phyloP scores from a whole-genome alignment of 331 rosid species.

The Ulmus americana region DNA sequence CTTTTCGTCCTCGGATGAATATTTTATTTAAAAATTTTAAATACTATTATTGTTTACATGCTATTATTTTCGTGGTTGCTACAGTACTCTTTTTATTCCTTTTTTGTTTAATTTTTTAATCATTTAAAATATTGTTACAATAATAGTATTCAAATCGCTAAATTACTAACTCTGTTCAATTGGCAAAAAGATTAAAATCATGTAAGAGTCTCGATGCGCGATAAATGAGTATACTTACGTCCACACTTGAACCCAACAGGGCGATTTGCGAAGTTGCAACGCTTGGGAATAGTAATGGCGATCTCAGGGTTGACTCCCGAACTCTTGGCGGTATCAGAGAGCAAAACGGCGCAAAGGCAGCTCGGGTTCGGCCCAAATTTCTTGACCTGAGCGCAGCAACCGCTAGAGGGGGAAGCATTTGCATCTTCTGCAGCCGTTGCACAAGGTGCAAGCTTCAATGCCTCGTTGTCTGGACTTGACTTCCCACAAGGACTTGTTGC shows the following conservation, averaged over 20 bases:
- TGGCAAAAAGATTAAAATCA: too few species aligned
- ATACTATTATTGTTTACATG: too few species aligned
- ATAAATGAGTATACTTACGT: slow-evolving; percentile 12
- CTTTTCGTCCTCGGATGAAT: too few species aligned
- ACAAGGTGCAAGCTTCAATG: slow-evolving; percentile 1
- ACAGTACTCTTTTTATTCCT: too few species aligned
- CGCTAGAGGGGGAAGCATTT: neutral
- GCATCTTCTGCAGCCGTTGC: neutral
- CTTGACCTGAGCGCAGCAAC: neutral
- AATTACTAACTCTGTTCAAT: too few species aligned
- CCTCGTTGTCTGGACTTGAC: neutral
- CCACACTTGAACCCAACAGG: slow-evolving; percentile 4
- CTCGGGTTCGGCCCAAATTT: slow-evolving; percentile 3
- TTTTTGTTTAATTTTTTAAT: too few species aligned
- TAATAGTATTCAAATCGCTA: too few species aligned
- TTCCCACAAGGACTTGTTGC: slow-evolving; percentile 55
- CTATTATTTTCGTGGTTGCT: too few species aligned
- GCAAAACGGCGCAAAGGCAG: slow-evolving; percentile 2
- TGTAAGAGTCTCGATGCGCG: slow-evolving; percentile 17
- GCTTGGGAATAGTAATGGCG: slow-evolving; percentile 6
- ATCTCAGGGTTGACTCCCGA: neutral
- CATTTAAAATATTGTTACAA: too few species aligned
- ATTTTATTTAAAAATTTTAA: too few species aligned
- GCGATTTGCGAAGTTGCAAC: slow-evolving; percentile 1
- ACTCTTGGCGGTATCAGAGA: slow-evolving; percentile 1